Evolutionary conservation across 2,329 filamentous ascomycete species (phyloP).

Genomic region (Macrophomina phaseolina): DNA sequence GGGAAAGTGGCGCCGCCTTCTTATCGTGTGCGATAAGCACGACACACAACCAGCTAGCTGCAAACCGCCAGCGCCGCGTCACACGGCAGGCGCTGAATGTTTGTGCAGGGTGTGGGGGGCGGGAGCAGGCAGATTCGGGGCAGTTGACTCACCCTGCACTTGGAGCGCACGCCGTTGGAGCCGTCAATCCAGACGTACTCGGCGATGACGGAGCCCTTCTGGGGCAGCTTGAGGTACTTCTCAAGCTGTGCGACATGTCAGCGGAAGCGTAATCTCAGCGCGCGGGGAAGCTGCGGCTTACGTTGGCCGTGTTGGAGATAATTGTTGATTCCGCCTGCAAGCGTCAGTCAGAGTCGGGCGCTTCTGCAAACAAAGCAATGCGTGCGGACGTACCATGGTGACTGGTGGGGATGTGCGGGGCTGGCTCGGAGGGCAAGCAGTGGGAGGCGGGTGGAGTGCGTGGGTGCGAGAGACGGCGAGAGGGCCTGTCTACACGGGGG

Average conservation of each 20-base stretch:
- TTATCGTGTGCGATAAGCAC: conserved; percentile 45
- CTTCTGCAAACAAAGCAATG: neutral
- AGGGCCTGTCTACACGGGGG: conserved; percentile 5
- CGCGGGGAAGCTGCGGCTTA: conserved; percentile 37
- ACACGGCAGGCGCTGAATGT: conserved; percentile 26
- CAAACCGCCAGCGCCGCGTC: conserved; percentile 1
- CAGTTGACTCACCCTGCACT: conserved; percentile 81
- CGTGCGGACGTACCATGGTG: conserved; percentile 28
- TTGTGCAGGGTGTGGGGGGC: conserved; percentile 19
- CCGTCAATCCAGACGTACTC: conserved; percentile 98
- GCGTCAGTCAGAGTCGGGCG: conserved; percentile 15
- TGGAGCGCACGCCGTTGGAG: conserved; percentile 83
- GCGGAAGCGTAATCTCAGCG: conserved; percentile 21
- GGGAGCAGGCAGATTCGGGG: conserved; percentile 28
- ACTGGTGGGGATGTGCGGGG: conserved; percentile 25
- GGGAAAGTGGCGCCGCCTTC: conserved; percentile 30
- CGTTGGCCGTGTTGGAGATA: conserved; percentile 56
- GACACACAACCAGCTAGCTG: conserved; percentile 11
- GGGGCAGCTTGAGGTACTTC: conserved; percentile 90
- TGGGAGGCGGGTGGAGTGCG: neutral
- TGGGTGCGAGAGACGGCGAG: conserved; percentile 23
- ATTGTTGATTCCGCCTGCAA: conserved; percentile 47
- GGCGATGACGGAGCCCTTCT: conserved; percentile 86
- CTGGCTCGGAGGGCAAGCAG: conserved; percentile 10
- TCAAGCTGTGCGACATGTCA: conserved; percentile 65